Base-by-base conservation (phyloP, 2,329 filamentous ascomycete genomes). In the Pyricularia sp. region DNA sequence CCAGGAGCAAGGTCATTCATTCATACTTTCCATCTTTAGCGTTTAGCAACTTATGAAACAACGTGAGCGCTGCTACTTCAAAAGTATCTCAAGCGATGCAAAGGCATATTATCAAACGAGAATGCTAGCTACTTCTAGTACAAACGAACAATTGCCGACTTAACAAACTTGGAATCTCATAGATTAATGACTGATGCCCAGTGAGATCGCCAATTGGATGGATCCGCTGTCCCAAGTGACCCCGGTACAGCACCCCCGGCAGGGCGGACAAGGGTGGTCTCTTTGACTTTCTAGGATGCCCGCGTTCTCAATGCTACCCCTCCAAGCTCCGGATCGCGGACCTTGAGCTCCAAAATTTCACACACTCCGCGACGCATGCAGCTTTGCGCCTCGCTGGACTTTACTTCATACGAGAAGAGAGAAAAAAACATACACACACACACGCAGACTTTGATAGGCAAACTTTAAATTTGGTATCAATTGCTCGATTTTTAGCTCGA, bases 281-380 rank as follows among this genome's bases (percentile, higher is more conserved):
- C 58, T 7, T 59, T 25, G 10, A 25, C 58, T 61, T 63, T 26
- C 25, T 20, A 26, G 59, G 59, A 63, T 63, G 26, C 26, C 59
- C 59, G 59, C 59, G 23, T 63, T 63, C 25, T 12, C 26, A 28
- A 30, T 63, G 59, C 59, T 63, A 63, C 59, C 59, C 59, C 59
- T 63, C 59, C 59, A 63, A 63, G 59, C 59, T 63, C 59, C 59
- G 59, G 59, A 30, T 63, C 59, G 59, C 59, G 59, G 25, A 63
- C 14, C 23, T 63, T 7, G 14, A 65, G 64, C 64, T 65, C 64
- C 64, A 65, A 65, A 65, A 65, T 65, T 65, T 63, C 59, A 55
- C 42, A n/a, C 20, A n/a, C 9, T 7, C 42, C 42, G 42, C 20
- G 42, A n/a, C 42, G 4, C 42, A 55, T 55, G 17, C 17, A 55